Evolutionary conservation across 2,329 filamentous ascomycete species (phyloP), one percentile per base, ranked within the genome.

Genomic region (Fusarium poae): DNA sequence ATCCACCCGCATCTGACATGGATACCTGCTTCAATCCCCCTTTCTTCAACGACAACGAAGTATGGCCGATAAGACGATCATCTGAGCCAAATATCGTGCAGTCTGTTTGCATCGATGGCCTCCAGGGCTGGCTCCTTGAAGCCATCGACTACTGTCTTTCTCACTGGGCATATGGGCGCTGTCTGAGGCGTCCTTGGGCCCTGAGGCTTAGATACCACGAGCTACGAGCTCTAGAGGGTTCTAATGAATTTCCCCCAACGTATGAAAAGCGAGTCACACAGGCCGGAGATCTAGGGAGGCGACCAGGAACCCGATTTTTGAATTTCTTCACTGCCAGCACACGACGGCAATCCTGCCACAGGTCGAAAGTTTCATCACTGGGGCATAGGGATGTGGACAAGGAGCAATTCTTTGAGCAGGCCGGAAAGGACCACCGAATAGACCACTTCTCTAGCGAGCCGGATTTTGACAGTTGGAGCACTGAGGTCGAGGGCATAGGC

Each of bases 281-380:
- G 15, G 10, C n/a, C 27, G 29, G 29, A 23, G 20, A 34, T 48
- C 44, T 20, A 3, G 29, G 20, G 27, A 34, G 29, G 29, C 44
- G 29, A 34, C 29, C 27, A 46, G n/a, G 20, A 34, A 48, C 32
- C 20, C 44, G 44, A 34, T 48, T 48, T 48, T 21, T 48, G 6
- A 48, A 48, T 34, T 48, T 48, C 29, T 48, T 48, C 44, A 48
- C 44, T 23, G 29, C 44, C 44, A 32, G 44, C 44, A 48, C 44
- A 34, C 20, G 12, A 48, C 44, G 29, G n/a, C 29, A 48, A 30
- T 34, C 27, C 27, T 18, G n/a, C n/a, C 29, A 23, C 18, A 15
- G 44, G 29, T 48, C 44, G 10, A 7, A 34, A 16, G 27, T 48
- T 15, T 16, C 44, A 21, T 34, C 29, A 34, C 5, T 32, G 44